Conservation (phyloP, 768 basidiomycete genomes). For the Tylopilus plumbeoviolaceoides region DNA sequence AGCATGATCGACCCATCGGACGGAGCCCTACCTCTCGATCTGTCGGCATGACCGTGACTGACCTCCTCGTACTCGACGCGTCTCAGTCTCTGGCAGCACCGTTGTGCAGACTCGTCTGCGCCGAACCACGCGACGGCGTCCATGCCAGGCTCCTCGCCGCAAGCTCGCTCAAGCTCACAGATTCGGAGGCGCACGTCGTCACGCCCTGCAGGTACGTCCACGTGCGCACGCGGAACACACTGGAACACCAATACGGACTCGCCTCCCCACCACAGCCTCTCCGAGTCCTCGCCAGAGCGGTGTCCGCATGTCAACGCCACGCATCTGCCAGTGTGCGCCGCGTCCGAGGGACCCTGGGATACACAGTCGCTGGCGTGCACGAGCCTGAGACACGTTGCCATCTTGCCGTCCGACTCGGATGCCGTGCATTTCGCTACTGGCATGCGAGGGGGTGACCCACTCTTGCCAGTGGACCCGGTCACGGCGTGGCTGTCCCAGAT, state of each 20-base stretch:
- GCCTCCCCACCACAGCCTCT: neutral
- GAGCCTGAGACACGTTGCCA: no score
- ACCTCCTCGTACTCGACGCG: neutral
- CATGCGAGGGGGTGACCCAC: no score
- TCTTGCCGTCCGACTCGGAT: no score
- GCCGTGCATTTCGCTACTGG: no score
- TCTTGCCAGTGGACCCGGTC: no score
- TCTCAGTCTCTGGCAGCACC: neutral
- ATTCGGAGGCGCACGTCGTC: constrained; percentile 36
- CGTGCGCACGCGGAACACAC: no score
- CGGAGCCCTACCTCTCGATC: neutral
- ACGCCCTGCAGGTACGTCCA: constrained; percentile 66
- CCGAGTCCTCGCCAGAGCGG: neutral
- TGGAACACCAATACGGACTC: no score
- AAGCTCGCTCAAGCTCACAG: constrained; percentile 16
- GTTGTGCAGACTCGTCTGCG: neutral
- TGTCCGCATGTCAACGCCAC: neutral
- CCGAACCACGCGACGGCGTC: constrained; percentile 38
- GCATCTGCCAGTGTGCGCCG: neutral
- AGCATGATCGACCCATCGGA: neutral
- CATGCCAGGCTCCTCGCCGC: constrained; percentile 46
- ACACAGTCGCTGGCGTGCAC: no score
- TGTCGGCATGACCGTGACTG: neutral
- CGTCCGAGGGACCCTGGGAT: neutral
- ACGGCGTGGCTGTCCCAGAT: no score